Evolutionary conservation across 176 grass and related monocot genomes (phyloP).

Genomic region (Avena insularis): DNA sequence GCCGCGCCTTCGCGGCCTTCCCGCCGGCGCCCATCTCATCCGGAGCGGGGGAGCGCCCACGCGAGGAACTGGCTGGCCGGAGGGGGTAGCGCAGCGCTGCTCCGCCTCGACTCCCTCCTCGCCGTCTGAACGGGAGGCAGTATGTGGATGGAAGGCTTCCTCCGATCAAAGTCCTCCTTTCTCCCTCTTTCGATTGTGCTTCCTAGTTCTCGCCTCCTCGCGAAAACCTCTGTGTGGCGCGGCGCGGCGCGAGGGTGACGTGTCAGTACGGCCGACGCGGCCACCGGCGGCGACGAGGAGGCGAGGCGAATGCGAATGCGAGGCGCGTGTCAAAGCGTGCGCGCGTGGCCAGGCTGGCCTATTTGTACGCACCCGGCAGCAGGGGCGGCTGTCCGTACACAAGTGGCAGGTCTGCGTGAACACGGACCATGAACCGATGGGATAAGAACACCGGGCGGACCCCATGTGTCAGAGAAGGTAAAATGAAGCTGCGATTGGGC

Average conservation of each 20-base stretch:
- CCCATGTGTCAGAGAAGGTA: rapidly evolving
- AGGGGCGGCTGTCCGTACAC: constrained; percentile 2
- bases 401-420: background rate
- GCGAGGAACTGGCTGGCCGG: background rate
- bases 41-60: background rate
- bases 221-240: background rate
- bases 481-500: background rate
- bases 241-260: constrained; percentile 2
- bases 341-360: constrained; percentile 41
- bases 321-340: constrained; percentile 38
- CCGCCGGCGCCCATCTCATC: constrained; percentile 48
- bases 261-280: background rate
- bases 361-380: constrained; percentile 50
- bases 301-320: background rate
- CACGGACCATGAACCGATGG: background rate
- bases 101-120: background rate
- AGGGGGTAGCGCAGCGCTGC: background rate
- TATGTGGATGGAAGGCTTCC: background rate
- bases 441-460: background rate
- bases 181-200: background rate
- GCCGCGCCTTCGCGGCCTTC: constrained; percentile 59
- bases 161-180: background rate
- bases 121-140: background rate
- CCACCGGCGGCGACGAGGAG: constrained; percentile 41
- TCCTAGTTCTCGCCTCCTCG: background rate